phyloP scores from a whole-genome alignment of 202 grass and related monocot species.

The Carex arenaria region DNA sequence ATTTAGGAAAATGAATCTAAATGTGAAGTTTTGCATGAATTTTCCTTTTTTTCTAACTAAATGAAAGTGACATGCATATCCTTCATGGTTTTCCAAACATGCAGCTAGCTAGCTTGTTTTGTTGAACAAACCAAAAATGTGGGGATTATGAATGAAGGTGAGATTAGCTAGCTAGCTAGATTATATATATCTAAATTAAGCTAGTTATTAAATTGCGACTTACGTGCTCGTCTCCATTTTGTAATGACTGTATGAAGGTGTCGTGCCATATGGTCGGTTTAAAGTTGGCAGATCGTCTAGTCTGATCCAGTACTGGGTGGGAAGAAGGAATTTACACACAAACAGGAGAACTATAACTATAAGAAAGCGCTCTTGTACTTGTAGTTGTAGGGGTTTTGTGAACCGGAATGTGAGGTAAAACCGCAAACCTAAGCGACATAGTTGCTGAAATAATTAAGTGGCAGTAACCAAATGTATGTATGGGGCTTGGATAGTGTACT shows the following conservation, averaged over 20 bases:
- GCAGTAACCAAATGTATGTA: neutral
- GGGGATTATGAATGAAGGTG: no score
- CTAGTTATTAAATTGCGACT: neutral
- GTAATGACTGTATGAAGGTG: neutral
- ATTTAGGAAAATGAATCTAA: no score
- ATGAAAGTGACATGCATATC: no score
- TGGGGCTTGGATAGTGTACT: neutral
- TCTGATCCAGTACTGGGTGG: neutral
- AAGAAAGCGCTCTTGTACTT: neutral
- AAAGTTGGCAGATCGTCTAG: neutral
- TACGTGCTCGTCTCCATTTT: neutral
- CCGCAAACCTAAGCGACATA: neutral
- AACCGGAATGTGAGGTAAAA: neutral
- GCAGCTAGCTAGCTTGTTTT: no score
- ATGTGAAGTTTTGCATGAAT: no score
- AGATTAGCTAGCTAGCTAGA: no score
- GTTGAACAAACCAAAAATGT: no score
- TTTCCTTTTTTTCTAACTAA: no score
- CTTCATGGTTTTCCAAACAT: no score
- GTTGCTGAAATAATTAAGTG: neutral
- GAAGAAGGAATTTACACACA: neutral
- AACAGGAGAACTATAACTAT: neutral
- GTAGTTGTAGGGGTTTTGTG: neutral
- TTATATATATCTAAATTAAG: no score
- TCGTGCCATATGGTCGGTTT: neutral